These are phyloP conservation scores for Chrysanthemum lavandulifolium DNA, from an alignment of 129 eudicot species.

Conservation along the genomic window DNA sequence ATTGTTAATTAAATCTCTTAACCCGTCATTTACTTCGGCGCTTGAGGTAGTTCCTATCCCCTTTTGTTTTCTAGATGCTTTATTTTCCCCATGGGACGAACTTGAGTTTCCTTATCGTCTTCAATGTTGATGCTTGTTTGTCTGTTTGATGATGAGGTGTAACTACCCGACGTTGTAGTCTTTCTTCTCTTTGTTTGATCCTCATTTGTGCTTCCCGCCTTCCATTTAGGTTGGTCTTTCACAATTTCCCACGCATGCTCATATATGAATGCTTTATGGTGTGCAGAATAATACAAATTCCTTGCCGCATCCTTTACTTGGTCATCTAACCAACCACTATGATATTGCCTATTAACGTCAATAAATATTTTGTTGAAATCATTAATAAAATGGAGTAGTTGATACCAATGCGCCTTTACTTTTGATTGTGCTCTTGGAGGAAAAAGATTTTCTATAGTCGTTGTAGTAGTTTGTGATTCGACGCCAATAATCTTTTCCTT, in stretches of 20 bases:
- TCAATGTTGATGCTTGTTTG: neutral
- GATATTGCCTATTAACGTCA: no score
- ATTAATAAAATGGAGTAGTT: no score
- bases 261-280: no score
- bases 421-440: no score
- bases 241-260: neutral
- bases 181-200: neutral
- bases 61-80: neutral
- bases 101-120: constrained; percentile 2
- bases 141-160: constrained; percentile 9
- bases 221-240: constrained; percentile 10
- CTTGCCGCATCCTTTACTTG: no score
- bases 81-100: neutral
- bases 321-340: no score
- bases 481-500: no score
- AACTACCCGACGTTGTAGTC: neutral
- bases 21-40: neutral
- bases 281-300: no score
- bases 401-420: no score
- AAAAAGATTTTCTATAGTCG: no score
- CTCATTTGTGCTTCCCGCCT: neutral
- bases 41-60: neutral
- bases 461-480: no score
- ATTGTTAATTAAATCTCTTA: neutral
- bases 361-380: no score